phyloP scores from a whole-genome alignment of 805 yeast genomes.

The Isabelozyma gotoi region DNA sequence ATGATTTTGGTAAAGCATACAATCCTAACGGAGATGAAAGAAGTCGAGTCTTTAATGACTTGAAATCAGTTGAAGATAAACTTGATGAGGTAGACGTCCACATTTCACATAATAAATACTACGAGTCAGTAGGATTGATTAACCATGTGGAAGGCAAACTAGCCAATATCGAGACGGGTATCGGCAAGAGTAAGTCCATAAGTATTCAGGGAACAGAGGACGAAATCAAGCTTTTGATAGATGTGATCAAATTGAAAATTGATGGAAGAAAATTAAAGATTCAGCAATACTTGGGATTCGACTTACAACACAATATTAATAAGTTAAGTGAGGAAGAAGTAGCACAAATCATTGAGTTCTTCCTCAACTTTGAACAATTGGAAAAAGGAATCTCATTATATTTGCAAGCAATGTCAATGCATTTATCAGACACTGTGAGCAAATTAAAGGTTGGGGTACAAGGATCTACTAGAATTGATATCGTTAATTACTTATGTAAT shows the following conservation, averaged over 20 bases:
- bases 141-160: conserved; percentile 36
- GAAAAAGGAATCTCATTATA: conserved; percentile 36
- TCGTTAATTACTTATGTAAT: conserved; percentile 39
- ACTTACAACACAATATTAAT: conserved; percentile 33
- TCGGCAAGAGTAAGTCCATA: conserved; percentile 6
- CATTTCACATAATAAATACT: conserved; percentile 59
- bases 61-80: conserved; percentile 56
- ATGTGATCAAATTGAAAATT: conserved; percentile 42
- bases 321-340: conserved; percentile 29
- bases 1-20: conserved; percentile 34
- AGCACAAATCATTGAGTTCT: conserved; percentile 33
- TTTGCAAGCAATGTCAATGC: conserved; percentile 32
- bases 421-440: conserved; percentile 31
- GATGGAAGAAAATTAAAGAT: conserved; percentile 35
- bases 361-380: conserved; percentile 33
- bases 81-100: conserved; percentile 70
- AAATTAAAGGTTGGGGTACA: conserved; percentile 37
- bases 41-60: conserved; percentile 40
- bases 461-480: conserved; percentile 43
- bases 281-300: conserved; percentile 37
- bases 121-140: conserved; percentile 43
- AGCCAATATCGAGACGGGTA: conserved; percentile 24
- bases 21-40: conserved; percentile 13
- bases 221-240: conserved; percentile 30
- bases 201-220: conserved; percentile 9